Base-by-base conservation (phyloP, 345 rosid genomes). In the Sonneratia caseolaris region DNA sequence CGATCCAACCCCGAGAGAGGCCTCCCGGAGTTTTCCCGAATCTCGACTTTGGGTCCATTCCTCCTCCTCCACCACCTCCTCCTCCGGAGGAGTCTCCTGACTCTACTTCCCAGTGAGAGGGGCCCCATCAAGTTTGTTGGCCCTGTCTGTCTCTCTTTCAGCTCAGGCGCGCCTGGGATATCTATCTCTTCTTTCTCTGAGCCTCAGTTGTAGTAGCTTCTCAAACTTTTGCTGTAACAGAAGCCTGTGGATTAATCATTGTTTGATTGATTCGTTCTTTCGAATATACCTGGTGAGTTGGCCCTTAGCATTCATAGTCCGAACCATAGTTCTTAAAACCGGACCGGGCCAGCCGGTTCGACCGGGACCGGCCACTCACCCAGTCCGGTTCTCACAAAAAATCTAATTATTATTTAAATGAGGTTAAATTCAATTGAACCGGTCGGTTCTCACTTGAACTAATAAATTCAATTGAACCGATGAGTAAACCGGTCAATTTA, bases 11-110 rank as follows among this genome's bases (percentile, higher is more conserved):
- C 21, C 80, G 75, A 18, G 93, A 90, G 55, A 87, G 90, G 73
- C 97, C 99, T 1, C 99, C 99, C 0, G 97, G 99, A 64, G 86
- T 90, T 66, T 92, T 73, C 76, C 97, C 96, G 24, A 78, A 80
- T 77, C 81, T 91, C 36, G 91, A 91, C 69, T 91, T 87, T 66
- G 89, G 88, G n/a, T 82, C 91, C 40, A 77, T 86, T 64, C 79
- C 82, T 5, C 80, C 45, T 4, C 45, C 87, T 61, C 81, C 85
- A 74, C 86, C 45, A 1, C 45, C 87, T 61, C 81, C 85, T 75
- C 86, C 70, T 36, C 68, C 53, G 7, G 64, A 70, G 48, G 70
- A 75, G 37, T 49, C 74, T 64, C 74, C 78, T 10, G 56, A 53
- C 13, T 21, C 73, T 37, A 51, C 73, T 16, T 42, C 66, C 24